These are phyloP conservation scores for Rutidosis leptorrhynchoides DNA, from an alignment of 129 eudicot genomes.

Conservation along the genomic window DNA sequence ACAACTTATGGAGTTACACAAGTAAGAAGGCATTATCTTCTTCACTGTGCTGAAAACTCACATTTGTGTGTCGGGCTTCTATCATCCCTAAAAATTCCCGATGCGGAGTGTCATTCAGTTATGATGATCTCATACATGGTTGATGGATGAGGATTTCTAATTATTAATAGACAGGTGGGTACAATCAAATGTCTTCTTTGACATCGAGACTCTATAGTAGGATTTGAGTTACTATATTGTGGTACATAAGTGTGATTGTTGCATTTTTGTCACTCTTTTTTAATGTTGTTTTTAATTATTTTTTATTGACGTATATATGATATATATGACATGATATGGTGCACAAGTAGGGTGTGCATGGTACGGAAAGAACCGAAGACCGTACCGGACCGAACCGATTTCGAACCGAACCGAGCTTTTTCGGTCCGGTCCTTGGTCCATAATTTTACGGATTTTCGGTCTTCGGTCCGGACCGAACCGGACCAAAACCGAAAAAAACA, in stretches of 20 bases:
- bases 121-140: conserved; percentile 99
- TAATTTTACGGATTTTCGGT: no score
- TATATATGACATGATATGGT: no score
- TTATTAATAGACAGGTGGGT: conserved; percentile 88
- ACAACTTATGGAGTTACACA: conserved; percentile 70
- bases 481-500: no score
- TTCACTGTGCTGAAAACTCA: conserved; percentile 99
- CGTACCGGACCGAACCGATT: no score
- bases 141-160: conserved; percentile 93
- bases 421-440: no score
- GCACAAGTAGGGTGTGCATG: no score
- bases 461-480: no score
- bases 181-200: conserved; percentile 6
- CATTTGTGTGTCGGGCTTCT: conserved; percentile 99
- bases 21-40: conserved; percentile 78
- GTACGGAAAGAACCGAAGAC: no score
- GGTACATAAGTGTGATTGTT: conserved; percentile 1
- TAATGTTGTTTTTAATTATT: no score
- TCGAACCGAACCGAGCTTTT: no score
- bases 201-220: neutral
- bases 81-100: conserved; percentile 95
- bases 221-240: neutral
- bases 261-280: neutral
- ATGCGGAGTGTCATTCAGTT: conserved; percentile 90
- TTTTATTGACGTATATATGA: no score